Evolutionary conservation across 192 early-diverging fungal genomes (phyloP).

Genomic region (Backusella luteola): DNA sequence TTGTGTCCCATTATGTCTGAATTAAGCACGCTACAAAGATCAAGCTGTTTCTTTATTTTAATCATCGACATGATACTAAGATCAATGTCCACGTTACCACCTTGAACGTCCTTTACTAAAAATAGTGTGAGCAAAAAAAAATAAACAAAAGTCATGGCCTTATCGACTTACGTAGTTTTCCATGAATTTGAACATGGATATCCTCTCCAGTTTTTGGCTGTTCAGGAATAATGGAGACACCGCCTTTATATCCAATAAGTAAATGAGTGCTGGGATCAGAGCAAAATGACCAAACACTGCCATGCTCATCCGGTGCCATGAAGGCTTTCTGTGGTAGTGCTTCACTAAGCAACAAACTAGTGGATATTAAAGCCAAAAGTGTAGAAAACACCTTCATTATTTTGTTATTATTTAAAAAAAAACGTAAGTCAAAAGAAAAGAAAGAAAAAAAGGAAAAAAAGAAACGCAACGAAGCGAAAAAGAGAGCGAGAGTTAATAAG

Average conservation of each 20-base stretch:
- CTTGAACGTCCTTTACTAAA: slow-evolving; percentile 26
- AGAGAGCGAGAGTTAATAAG: not conserved
- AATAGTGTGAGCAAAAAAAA: not conserved
- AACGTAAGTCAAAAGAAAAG: not conserved
- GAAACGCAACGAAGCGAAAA: not conserved
- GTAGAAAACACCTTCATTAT: not conserved
- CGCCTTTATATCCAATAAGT: slow-evolving; percentile 31
- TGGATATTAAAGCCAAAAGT: not conserved
- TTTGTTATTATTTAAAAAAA: not conserved
- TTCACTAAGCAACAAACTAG: not conserved
- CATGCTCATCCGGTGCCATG: slow-evolving; percentile 31
- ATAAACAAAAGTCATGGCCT: too few relatives aligned
- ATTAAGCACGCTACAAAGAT: slow-evolving; percentile 26
- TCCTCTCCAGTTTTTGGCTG: slow-evolving; percentile 30
- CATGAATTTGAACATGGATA: slow-evolving; percentile 33
- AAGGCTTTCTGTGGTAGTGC: slow-evolving; percentile 12
- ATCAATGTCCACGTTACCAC: slow-evolving; percentile 30
- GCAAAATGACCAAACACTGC: slow-evolving; percentile 38
- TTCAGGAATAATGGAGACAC: slow-evolving; percentile 33
- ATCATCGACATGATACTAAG: slow-evolving; percentile 35
- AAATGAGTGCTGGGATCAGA: slow-evolving; percentile 28
- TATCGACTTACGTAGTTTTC: slow-evolving; percentile 22
- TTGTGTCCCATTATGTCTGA: slow-evolving; percentile 33
- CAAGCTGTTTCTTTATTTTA: slow-evolving; percentile 36
- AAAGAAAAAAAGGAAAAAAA: not conserved